Percentiles rank a stretch among this genome's conserved stretches.
Evolutionary conservation across 1,284 basidiomycete species (phyloP).

Genomic region (Tylopilus sp.): DNA sequence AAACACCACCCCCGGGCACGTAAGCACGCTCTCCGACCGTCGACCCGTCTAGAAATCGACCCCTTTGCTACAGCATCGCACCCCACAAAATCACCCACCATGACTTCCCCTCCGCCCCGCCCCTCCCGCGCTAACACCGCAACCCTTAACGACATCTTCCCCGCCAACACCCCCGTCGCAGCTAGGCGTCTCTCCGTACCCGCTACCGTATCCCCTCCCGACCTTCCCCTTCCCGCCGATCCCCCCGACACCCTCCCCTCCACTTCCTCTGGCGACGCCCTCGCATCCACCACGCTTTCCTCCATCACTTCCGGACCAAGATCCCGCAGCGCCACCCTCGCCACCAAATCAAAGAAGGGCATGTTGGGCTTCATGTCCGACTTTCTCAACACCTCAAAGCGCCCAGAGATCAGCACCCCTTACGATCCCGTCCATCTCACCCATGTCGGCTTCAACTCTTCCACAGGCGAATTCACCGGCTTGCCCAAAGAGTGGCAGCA

Average conservation of each 20-base stretch:
- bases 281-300: constrained; percentile 19
- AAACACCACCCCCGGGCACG: constrained; percentile 50
- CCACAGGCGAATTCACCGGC: constrained; percentile 97
- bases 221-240: constrained; percentile 44
- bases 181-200: constrained; percentile 55
- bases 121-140: constrained; percentile 80
- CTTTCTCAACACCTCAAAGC: constrained; percentile 76
- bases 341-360: constrained; percentile 66
- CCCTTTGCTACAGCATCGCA: constrained; percentile 45
- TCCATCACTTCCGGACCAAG: constrained; percentile 38
- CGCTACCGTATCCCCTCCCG: constrained; percentile 31
- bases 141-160: constrained; percentile 69
- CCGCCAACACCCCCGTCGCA: constrained; percentile 30
- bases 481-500: constrained; percentile 99
- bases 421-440: constrained; percentile 99
- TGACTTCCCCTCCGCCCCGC: constrained; percentile 58
- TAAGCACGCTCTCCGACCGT: constrained; percentile 36
- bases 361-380: constrained; percentile 77
- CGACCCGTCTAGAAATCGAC: constrained; percentile 36
- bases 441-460: constrained; percentile 98
- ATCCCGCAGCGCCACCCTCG: constrained; percentile 62
- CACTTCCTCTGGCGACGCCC: constrained; percentile 22
- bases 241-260: constrained; percentile 39
- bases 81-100: constrained; percentile 2
- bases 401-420: constrained; percentile 93